Evolutionary conservation across 2,329 filamentous ascomycete species (phyloP), one percentile per base, ranked within the genome.

Genomic region (Zymoseptoria brevis): DNA sequence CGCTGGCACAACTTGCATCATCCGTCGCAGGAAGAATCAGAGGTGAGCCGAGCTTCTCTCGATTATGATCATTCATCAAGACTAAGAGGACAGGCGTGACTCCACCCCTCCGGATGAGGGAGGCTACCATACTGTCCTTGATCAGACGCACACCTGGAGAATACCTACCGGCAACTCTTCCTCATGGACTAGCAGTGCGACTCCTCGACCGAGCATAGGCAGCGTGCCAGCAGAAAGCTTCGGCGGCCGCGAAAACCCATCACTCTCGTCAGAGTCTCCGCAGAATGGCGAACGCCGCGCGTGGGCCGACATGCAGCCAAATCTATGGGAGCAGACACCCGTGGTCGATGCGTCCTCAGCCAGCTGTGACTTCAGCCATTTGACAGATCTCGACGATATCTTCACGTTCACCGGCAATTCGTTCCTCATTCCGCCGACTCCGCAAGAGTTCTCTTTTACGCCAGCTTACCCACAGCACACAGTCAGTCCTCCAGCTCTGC

Each of bases 81-180:
- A 53, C 51, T 53, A 24, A 53, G 19, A 4, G 9, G 5, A 53
- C 51, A 66, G 64, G 56, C 60, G 64, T 30, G 64, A 66, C 29
- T 60, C 59, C 26, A 66, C 64, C 48, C 64, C 64, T 8, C 64
- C 62, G 19, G 54, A 64, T 50, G 62, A 54, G 8, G 62, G 64
- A 41, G 22, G 22, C 22, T 22, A 29, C 51, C 61, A 59, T 19
- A 55, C 54, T 45, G 59, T 63, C 8, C 53, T 66, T n/a, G 62
- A 62, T 53, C 64, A 62, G 45, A 61, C 64, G 24, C 62, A 64
- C 30, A 66, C 62, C 22, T 53, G 63, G 63, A 57, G 59, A 54
- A 57, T 65, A 16, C 59, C 61, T 11, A 60, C 61, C 4, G 61
- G 11, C 51, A 51, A 13, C 19, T 24, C 62, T 21, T 56, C 60